Evolutionary conservation across 805 yeast species (phyloP).

Genomic region (Spathaspora girioi): DNA sequence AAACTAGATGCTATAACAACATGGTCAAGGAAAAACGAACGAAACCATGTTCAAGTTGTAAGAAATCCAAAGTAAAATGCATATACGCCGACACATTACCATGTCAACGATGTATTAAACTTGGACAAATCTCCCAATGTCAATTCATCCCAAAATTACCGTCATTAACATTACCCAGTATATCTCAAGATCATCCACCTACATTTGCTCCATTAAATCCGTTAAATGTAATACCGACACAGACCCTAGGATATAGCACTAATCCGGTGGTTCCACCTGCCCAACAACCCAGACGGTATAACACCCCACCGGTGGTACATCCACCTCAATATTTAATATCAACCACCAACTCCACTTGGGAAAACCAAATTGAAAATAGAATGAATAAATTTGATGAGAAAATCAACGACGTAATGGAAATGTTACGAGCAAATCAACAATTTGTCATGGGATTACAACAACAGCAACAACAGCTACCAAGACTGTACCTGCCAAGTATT

Average conservation of each 20-base stretch:
- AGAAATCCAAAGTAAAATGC: constrained; percentile 62
- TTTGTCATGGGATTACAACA: constrained; percentile 18
- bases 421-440: constrained; percentile 30
- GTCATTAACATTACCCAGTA: constrained; percentile 26
- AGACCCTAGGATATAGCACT: neutral
- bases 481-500: too few species aligned
- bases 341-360: constrained; percentile 21
- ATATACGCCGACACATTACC: constrained; percentile 45
- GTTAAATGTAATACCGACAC: neutral
- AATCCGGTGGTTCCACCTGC: too few species aligned
- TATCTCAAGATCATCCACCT: neutral
- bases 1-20: neutral
- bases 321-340: neutral
- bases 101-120: constrained; percentile 55
- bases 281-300: neutral
- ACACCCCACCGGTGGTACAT: too few species aligned
- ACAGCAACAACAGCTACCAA: constrained; percentile 4
- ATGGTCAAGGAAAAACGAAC: constrained; percentile 40
- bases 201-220: constrained; percentile 1
- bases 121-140: constrained; percentile 45
- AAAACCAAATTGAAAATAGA: constrained; percentile 28
- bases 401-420: constrained; percentile 33
- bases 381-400: constrained; percentile 35
- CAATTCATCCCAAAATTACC: constrained; percentile 56
- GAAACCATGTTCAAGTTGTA: constrained; percentile 63